These are phyloP conservation scores for Crucibulum laeve DNA, from an alignment of 768 basidiomycete species.

Conservation along the genomic window DNA sequence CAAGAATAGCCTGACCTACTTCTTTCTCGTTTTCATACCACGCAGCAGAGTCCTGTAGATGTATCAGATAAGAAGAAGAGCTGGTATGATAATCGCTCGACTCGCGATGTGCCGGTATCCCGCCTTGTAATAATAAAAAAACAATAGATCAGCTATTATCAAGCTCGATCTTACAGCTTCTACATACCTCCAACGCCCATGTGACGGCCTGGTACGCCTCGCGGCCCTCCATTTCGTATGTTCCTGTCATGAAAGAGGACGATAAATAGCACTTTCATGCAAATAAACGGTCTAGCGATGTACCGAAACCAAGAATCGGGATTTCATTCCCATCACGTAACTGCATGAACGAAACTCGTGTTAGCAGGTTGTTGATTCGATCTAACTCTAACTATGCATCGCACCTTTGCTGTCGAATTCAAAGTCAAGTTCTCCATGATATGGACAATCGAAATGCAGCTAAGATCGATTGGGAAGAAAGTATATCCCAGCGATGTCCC, in stretches of 20 bases:
- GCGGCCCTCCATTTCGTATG: slow-evolving; percentile 59
- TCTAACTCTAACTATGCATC: background rate
- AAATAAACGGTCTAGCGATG: background rate
- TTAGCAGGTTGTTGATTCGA: background rate
- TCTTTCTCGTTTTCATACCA: slow-evolving; percentile 67
- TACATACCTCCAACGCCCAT: slow-evolving; percentile 56
- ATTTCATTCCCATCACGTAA: slow-evolving; percentile 50
- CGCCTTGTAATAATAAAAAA: slow-evolving; percentile 28
- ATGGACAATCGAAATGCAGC: too few relatives aligned
- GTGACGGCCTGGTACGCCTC: slow-evolving; percentile 53
- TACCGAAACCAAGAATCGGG: slow-evolving; percentile 51
- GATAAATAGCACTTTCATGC: background rate
- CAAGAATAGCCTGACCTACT: slow-evolving; percentile 56
- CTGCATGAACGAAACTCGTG: slow-evolving; percentile 15
- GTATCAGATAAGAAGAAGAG: slow-evolving; percentile 6
- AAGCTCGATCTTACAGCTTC: slow-evolving; percentile 4
- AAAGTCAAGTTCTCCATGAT: too few relatives aligned
- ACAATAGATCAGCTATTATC: slow-evolving; percentile 7
- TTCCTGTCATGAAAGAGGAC: slow-evolving; percentile 27
- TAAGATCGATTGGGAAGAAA: too few relatives aligned
- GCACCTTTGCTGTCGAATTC: background rate
- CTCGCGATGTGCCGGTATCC: slow-evolving; percentile 63
- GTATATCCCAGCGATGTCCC: too few relatives aligned
- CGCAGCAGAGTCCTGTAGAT: slow-evolving; percentile 40
- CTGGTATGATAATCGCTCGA: slow-evolving; percentile 6